Conservation (phyloP, 306 rosid species). For the Vigna unguiculata region DNA sequence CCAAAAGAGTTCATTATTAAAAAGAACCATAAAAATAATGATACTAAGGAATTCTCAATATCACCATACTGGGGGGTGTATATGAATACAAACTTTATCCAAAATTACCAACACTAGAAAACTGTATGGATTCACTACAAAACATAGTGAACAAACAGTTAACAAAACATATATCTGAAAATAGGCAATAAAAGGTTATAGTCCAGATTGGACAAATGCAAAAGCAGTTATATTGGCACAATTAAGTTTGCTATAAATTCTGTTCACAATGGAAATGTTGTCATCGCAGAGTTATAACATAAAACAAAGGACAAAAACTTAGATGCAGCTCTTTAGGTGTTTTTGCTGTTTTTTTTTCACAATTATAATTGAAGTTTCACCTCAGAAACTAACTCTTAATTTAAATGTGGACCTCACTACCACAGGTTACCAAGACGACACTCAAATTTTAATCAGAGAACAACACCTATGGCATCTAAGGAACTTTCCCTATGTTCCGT, state of each 20-base stretch:
- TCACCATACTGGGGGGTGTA: slow-evolving; percentile 5
- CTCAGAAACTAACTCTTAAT: not conserved
- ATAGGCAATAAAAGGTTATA: slow-evolving; percentile 14
- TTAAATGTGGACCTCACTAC: not conserved
- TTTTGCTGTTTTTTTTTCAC: not conserved
- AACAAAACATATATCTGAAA: slow-evolving; percentile 6
- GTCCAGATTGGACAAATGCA: slow-evolving; percentile 15
- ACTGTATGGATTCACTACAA: slow-evolving; percentile 11
- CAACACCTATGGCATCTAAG: not conserved
- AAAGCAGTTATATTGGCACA: not conserved
- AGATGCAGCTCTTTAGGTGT: not conserved
- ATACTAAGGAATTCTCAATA: not conserved
- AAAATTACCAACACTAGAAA: slow-evolving; percentile 15
- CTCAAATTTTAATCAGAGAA: not conserved
- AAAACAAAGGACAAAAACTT: slow-evolving; percentile 1
- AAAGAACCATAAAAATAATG: not conserved
- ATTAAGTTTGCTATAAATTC: not conserved
- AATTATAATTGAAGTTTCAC: not conserved
- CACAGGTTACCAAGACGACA: not conserved
- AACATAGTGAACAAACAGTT: slow-evolving; percentile 8
- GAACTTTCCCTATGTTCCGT: not conserved
- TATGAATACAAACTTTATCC: slow-evolving; percentile 11
- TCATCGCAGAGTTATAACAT: not conserved
- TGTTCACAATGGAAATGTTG: not conserved
- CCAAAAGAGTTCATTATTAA: not conserved